Evolutionary conservation across 2,329 filamentous ascomycete genomes (phyloP), one percentile per base, ranked within the genome.

Genomic region (Aspergillus sp.): DNA sequence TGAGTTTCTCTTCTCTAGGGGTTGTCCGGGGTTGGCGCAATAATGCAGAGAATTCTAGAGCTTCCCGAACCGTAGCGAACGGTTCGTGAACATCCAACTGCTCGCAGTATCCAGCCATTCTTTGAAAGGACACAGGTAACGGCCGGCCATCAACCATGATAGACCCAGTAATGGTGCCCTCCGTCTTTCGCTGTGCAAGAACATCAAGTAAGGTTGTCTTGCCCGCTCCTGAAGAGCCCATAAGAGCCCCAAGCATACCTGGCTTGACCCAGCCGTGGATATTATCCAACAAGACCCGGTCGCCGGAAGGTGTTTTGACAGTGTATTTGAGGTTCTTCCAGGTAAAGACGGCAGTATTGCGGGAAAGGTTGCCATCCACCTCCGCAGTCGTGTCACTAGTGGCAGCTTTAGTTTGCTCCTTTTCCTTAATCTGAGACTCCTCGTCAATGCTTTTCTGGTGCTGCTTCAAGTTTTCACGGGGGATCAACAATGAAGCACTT

Each of bases 11-110:
- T 8, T 82, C 76, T 6, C 81, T 82, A 1, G 90, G 81, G 6
- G 90, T 83, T 48, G 88, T 81, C 36, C 85, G 85, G 0, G 92
- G 90, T 69, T 96, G 92, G 54, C 92, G 89, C 19, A 96, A 86
- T 23, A 93, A 76, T 11, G 92, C 92, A 67, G 87, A 91, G 77
- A 96, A 96, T 66, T 86, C 86, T 17, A 96, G 83, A 5, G 91
- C 91, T 76, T 96, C 23, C 8, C 36, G 52, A 7, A 53, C 50
- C 5, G 50, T 38, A 11, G 50, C 30, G 7, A 21, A 30, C 25
- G 25, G 23, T 17, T 30, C 25, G 8, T 50, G 47, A 17, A 50
- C 25, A 17, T 50, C 47, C 15, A 30, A 11, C 11, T 50, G 47
- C 25, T 50, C 25, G 25, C 19, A 38, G 17, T 53, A 53, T n/a